A percentile compares a stretch with the other conserved stretches of the same genome.
Conservation (phyloP, 2,329 filamentous ascomycete genomes). For the Pyrenophora seminiperda region DNA sequence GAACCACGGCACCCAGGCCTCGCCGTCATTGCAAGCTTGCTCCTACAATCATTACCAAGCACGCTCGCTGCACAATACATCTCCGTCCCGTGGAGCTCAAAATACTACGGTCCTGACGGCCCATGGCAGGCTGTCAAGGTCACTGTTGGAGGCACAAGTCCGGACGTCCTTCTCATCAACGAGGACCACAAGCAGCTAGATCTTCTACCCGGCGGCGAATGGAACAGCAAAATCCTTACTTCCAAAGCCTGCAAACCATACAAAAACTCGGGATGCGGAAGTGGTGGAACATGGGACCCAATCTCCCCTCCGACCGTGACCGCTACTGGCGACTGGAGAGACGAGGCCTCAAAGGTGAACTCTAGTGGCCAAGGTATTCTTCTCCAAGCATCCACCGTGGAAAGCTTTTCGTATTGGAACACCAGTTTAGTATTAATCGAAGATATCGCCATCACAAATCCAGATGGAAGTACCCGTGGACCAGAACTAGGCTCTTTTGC, state of each 20-base stretch:
- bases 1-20: neutral
- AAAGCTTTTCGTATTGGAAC: constrained; percentile 3
- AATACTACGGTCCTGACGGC: constrained; percentile 24
- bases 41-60: neutral
- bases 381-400: constrained; percentile 1
- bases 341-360: constrained; percentile 1
- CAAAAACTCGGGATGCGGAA: constrained; percentile 12
- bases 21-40: neutral
- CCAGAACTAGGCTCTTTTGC: neutral
- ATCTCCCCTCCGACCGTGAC: neutral
- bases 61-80: constrained; percentile 1
- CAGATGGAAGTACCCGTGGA: neutral
- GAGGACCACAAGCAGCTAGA: neutral
- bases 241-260: constrained; percentile 13
- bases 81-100: constrained; percentile 27
- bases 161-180: neutral
- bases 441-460: constrained; percentile 1
- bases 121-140: constrained; percentile 26
- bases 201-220: constrained; percentile 16
- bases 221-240: constrained; percentile 3
- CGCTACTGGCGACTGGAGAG: neutral
- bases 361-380: constrained; percentile 1
- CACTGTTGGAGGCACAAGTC: constrained; percentile 10
- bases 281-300: constrained; percentile 20
- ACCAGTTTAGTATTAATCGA: constrained; percentile 1